These are phyloP conservation scores for Haplosporangium sp. DNA, from an alignment of 371 early-diverging fungal species.

Conservation along the genomic window DNA sequence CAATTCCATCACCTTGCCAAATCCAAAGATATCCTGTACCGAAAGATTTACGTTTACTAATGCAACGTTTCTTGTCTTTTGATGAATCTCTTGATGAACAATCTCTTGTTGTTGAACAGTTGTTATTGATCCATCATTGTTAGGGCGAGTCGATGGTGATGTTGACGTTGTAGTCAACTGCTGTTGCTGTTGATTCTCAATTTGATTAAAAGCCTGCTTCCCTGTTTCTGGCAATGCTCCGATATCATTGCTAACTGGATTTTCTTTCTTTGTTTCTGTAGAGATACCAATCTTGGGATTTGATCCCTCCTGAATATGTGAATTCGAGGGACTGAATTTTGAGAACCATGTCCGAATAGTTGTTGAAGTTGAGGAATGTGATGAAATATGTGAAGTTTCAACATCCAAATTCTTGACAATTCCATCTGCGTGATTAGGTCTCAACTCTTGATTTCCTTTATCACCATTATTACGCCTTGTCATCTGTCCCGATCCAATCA, in stretches of 20 bases:
- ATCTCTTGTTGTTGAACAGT: conserved; percentile 26
- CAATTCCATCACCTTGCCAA: conserved; percentile 41
- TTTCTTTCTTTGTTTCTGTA: not conserved
- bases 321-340: conserved; percentile 10
- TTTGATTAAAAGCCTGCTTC: not conserved
- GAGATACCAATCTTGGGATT: not conserved
- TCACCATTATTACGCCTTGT: conserved; percentile 13
- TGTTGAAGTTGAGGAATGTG: conserved; percentile 26
- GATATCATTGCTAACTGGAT: not conserved
- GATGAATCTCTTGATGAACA: conserved; percentile 35
- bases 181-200: not conserved
- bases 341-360: conserved; percentile 40
- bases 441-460: not conserved
- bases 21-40: conserved; percentile 36
- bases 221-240: not conserved
- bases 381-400: conserved; percentile 10
- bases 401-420: conserved; percentile 9
- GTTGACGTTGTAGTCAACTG: conserved; percentile 1
- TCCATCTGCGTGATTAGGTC: not conserved
- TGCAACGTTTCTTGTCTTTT: conserved; percentile 36
- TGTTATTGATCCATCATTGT: conserved; percentile 2
- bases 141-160: not conserved
- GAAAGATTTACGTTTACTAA: conserved; percentile 37
- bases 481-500: conserved; percentile 2
- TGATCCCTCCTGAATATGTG: conserved; percentile 1